Conservation (phyloP, 352 stramenopile species). For the Globisporangium sylvaticum region DNA sequence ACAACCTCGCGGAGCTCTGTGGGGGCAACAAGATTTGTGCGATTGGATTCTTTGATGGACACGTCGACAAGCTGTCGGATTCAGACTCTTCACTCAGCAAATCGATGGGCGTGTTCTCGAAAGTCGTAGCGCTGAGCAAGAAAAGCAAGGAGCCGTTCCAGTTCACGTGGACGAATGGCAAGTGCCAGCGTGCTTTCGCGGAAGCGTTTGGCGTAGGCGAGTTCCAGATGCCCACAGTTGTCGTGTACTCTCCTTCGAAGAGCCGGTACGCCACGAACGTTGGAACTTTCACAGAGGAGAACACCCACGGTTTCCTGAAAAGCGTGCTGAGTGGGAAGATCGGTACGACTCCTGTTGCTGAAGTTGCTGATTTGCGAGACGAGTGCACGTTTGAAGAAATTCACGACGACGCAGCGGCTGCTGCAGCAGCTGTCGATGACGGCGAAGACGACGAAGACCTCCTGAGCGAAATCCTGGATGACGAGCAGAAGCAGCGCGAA, state of each 20-base stretch:
- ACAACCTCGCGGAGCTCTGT: constrained; percentile 51
- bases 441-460: constrained; percentile 61
- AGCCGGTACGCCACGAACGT: constrained; percentile 68
- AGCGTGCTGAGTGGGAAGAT: constrained; percentile 69
- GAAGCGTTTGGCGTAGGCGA: constrained; percentile 61
- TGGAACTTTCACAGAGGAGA: constrained; percentile 60
- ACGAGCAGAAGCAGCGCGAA: constrained; percentile 58
- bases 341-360: constrained; percentile 39
- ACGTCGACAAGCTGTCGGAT: constrained; percentile 41
- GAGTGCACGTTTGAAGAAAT: constrained; percentile 55
- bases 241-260: constrained; percentile 74
- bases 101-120: constrained; percentile 31
- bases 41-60: constrained; percentile 71
- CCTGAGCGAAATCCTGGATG: constrained; percentile 66
- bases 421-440: constrained; percentile 19
- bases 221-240: constrained; percentile 75
- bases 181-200: constrained; percentile 67
- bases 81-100: constrained; percentile 40
- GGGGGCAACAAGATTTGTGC: constrained; percentile 64
- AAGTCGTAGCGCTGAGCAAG: constrained; percentile 45
- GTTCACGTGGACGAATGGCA: constrained; percentile 77
- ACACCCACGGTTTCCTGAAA: constrained; percentile 48
- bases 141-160: constrained; percentile 52
- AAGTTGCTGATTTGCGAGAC: constrained; percentile 33
- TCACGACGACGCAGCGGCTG: constrained; percentile 23